Evolutionary conservation across 441 rosid species (phyloP).

Genomic region (Daphne laureola): DNA sequence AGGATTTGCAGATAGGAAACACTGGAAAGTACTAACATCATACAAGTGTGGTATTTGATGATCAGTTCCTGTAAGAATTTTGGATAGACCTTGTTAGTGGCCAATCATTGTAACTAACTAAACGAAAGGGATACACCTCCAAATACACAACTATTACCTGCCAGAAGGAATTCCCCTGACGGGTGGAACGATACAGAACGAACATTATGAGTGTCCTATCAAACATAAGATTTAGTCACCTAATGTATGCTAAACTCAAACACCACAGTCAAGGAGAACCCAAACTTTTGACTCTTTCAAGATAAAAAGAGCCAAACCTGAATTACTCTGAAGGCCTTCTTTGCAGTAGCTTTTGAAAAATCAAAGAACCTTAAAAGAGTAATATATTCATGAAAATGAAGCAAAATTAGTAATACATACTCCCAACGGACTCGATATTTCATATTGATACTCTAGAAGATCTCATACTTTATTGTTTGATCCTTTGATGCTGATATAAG

Average conservation of each 20-base stretch:
- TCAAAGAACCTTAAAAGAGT: conserved; percentile 61
- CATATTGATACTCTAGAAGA: conserved; percentile 8
- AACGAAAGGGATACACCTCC: not conserved
- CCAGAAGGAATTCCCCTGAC: conserved; percentile 73
- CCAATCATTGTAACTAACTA: conserved; percentile 2
- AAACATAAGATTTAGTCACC: conserved; percentile 6
- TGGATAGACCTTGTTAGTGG: conserved; percentile 17
- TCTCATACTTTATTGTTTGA: conserved; percentile 61
- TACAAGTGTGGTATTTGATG: conserved; percentile 78
- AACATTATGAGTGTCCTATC: conserved; percentile 80
- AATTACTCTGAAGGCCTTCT: conserved; percentile 77
- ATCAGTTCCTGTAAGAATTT: conserved; percentile 56
- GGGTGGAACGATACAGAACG: conserved; percentile 80
- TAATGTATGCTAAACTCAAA: conserved; percentile 10
- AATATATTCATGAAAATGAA: not conserved
- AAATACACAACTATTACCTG: conserved; percentile 35
- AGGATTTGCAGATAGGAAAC: conserved; percentile 57
- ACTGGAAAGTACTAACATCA: conserved; percentile 75
- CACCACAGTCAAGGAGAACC: conserved; percentile 10
- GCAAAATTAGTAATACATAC: not conserved
- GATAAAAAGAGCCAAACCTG: conserved; percentile 44
- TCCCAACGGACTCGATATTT: not conserved
- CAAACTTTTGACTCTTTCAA: conserved; percentile 3
- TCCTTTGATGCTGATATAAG: conserved; percentile 76
- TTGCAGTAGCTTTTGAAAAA: conserved; percentile 75